Conservation (phyloP, 208 protist species). For the Naegleria lovaniensis region DNA sequence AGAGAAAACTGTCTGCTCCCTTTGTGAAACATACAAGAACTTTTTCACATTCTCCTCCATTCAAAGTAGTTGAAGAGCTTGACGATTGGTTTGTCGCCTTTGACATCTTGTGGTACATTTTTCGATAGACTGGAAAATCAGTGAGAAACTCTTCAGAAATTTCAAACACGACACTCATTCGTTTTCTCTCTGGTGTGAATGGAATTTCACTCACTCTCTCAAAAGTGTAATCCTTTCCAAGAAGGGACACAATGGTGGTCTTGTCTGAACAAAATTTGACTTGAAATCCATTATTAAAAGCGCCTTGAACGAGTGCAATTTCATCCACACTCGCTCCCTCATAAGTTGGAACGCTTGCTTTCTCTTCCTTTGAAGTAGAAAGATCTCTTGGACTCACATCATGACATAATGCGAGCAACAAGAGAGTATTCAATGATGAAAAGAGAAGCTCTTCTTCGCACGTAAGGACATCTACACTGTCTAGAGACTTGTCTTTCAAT, state of each 20-base stretch:
- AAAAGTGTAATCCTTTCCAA: conserved; percentile 49
- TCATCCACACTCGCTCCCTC: conserved; percentile 12
- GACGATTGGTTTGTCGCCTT: no score
- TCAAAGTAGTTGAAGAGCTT: no score
- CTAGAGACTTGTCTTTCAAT: neutral
- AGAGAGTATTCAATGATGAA: neutral
- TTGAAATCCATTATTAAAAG: conserved; percentile 63
- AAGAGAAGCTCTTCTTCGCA: neutral
- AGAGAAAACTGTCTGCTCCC: conserved; percentile 59
- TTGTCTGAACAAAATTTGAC: conserved; percentile 35
- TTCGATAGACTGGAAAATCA: neutral
- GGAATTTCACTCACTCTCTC: conserved; percentile 67
- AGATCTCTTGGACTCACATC: neutral
- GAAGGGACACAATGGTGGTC: neutral
- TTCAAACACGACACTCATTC: conserved; percentile 63
- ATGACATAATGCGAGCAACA: neutral
- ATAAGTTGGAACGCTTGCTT: neutral
- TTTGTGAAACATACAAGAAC: conserved; percentile 60
- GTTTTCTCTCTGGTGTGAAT: conserved; percentile 68
- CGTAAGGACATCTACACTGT: neutral
- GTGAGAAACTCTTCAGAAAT: neutral
- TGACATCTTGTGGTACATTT: no score
- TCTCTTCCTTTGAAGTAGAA: no score
- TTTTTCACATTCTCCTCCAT: neutral
- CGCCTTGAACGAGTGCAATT: conserved; percentile 52